Conservation (phyloP, 352 stramenopile genomes). For the Blastocystis sp. region DNA sequence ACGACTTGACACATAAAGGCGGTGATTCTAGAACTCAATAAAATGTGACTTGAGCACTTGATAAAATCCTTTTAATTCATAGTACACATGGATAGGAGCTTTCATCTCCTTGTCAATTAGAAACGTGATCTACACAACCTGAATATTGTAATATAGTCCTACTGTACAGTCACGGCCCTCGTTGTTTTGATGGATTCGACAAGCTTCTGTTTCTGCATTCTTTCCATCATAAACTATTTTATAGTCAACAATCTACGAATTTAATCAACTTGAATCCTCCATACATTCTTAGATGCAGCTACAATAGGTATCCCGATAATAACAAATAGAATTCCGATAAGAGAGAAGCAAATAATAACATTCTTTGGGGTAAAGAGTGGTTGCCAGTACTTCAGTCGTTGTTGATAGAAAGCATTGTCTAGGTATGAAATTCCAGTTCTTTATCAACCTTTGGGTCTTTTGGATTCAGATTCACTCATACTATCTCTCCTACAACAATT, state of each 20-base stretch:
- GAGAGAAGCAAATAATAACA: conserved; percentile 81
- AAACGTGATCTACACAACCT: conserved; percentile 77
- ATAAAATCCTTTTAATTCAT: conserved; percentile 87
- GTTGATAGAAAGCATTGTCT: conserved; percentile 68
- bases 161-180: conserved; percentile 75
- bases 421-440: background rate
- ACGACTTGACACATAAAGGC: conserved; percentile 82
- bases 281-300: conserved; percentile 81
- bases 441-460: conserved; percentile 42
- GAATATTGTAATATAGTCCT: background rate
- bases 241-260: conserved; percentile 81
- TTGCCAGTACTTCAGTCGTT: conserved; percentile 78
- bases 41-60: conserved; percentile 69
- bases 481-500: background rate
- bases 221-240: conserved; percentile 83
- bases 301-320: conserved; percentile 82
- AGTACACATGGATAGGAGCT: conserved; percentile 82
- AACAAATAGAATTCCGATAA: conserved; percentile 83
- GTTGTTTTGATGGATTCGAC: conserved; percentile 74
- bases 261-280: background rate
- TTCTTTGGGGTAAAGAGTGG: conserved; percentile 82
- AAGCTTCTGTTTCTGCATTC: conserved; percentile 74
- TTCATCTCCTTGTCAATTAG: conserved; percentile 84
- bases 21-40: conserved; percentile 75
- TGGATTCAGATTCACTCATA: conserved; percentile 53